These are phyloP conservation scores for Sanchytrium tribonematis DNA, from an alignment of 371 early-diverging fungal genomes.

Conservation along the genomic window DNA sequence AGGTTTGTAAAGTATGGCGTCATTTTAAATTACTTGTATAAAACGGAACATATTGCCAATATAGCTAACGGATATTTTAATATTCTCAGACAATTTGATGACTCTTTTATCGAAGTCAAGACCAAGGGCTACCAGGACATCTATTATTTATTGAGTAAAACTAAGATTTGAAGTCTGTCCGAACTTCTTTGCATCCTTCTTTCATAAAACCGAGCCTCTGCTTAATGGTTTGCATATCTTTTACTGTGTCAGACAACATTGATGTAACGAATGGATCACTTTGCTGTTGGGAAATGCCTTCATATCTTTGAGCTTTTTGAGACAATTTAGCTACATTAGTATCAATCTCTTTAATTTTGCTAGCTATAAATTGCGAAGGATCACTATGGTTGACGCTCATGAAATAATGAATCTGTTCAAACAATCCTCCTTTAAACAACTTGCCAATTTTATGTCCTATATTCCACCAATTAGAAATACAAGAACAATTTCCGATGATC, in stretches of 20 bases:
- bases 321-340: neutral
- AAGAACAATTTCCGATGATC: neutral
- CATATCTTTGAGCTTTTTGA: neutral
- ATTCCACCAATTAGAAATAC: neutral
- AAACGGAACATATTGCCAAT: too few species aligned
- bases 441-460: neutral
- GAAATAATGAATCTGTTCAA: too few species aligned
- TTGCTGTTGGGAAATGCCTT: neutral
- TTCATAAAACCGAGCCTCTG: neutral
- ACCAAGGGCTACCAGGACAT: too few species aligned
- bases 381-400: too few species aligned
- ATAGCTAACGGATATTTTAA: too few species aligned
- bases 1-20: too few species aligned
- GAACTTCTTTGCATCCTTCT: neutral
- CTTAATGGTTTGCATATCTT: neutral
- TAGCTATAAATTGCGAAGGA: neutral
- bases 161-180: neutral
- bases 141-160: too few species aligned
- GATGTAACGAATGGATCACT: neutral
- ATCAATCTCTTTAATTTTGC: neutral
- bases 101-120: too few species aligned
- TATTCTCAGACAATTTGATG: too few species aligned
- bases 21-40: too few species aligned
- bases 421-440: too few species aligned
- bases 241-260: neutral